Conservation (phyloP, 164 flowering plant genomes). For the Chimonanthus praecox region DNA sequence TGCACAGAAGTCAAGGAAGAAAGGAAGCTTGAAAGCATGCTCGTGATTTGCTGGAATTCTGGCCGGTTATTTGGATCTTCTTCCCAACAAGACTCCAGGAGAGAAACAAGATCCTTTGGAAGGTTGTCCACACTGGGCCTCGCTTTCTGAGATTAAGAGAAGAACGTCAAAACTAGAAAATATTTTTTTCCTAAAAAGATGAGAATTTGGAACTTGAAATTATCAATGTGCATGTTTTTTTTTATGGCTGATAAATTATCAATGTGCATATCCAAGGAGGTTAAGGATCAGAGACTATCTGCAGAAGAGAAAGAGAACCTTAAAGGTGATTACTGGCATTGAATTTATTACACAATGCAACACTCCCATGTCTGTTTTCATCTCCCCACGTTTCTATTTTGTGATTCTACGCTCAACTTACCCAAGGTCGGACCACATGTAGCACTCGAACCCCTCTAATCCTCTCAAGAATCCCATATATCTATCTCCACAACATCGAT, state of each 20-base stretch:
- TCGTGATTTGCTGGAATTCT: constrained; percentile 41
- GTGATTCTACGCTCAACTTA: no score
- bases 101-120: constrained; percentile 37
- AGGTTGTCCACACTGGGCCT: constrained; percentile 51
- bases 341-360: background rate
- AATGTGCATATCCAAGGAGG: no score
- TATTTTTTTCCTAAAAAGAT: no score
- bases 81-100: constrained; percentile 62
- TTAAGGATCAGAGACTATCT: no score
- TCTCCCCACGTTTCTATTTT: no score
- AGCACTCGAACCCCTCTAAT: no score
- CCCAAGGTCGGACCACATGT: no score
- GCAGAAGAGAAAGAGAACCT: background rate
- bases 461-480: no score
- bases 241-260: no score
- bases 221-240: no score
- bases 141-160: constrained; percentile 30
- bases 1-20: constrained; percentile 9
- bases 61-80: constrained; percentile 56
- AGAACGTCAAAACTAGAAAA: background rate
- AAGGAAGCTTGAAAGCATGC: constrained; percentile 20
- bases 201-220: no score
- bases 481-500: no score
- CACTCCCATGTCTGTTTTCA: background rate
- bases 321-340: background rate